phyloP scores from a whole-genome alignment of 2,329 filamentous ascomycete genomes.

The Cercospora sp. region DNA sequence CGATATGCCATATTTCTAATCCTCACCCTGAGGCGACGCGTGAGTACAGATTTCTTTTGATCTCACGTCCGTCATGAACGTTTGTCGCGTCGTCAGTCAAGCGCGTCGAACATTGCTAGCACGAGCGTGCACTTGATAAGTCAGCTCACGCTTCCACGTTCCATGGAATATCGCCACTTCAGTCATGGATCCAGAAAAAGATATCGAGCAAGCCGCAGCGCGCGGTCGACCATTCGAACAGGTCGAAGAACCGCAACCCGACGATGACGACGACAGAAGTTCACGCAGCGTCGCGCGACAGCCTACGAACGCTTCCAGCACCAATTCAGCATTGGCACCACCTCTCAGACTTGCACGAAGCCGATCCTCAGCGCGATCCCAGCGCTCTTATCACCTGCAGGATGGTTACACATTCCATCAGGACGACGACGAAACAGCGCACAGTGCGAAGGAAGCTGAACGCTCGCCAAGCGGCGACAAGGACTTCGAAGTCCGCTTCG shows the following conservation, averaged over 20 bases:
- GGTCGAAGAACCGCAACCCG: background rate
- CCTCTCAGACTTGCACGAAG: constrained; percentile 26
- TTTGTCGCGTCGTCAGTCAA: background rate
- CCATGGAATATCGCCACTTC: background rate
- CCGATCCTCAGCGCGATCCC: constrained; percentile 34
- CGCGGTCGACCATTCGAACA: background rate
- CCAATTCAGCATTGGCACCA: background rate
- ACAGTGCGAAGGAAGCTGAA: background rate
- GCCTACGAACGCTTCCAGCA: background rate
- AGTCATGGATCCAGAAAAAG: constrained; percentile 1
- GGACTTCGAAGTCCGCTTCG: constrained; percentile 71
- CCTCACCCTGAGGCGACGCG: background rate
- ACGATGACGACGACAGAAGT: constrained; percentile 11
- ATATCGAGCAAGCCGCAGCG: background rate
- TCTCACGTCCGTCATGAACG: background rate
- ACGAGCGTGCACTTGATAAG: background rate
- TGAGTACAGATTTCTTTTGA: background rate
- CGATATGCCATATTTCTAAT: background rate
- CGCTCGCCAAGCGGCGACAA: constrained; percentile 36
- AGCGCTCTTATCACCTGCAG: constrained; percentile 31
- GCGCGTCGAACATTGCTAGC: background rate
- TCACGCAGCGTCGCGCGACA: constrained; percentile 10
- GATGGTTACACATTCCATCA: constrained; percentile 34
- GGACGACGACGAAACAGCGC: constrained; percentile 6
- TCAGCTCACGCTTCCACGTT: background rate